These are phyloP conservation scores for Phytopythium kandeliae DNA, from an alignment of 352 stramenopile genomes.

Conservation along the genomic window DNA sequence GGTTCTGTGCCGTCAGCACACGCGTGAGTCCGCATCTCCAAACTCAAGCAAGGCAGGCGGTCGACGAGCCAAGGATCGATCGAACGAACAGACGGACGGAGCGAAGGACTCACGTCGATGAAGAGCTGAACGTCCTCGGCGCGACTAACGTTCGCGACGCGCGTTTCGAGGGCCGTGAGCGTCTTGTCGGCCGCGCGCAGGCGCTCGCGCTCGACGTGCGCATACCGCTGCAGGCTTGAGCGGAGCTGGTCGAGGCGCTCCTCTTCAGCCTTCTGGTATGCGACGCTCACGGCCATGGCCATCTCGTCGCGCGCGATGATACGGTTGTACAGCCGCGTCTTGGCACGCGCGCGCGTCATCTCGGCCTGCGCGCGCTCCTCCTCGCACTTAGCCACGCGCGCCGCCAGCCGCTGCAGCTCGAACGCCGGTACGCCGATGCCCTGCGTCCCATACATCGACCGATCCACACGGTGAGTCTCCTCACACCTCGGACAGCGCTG, in stretches of 20 bases:
- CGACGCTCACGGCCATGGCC: slow-evolving; percentile 85
- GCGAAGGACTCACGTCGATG: slow-evolving; percentile 37
- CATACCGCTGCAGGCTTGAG: slow-evolving; percentile 59
- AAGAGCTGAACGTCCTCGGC: slow-evolving; percentile 80
- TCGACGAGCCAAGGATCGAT: no score
- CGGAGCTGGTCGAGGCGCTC: slow-evolving; percentile 75
- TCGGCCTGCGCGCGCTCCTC: slow-evolving; percentile 58
- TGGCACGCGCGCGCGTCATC: slow-evolving; percentile 49
- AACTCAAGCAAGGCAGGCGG: no score
- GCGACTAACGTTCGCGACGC: slow-evolving; percentile 55
- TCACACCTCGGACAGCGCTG: no score
- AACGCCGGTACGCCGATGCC: slow-evolving; percentile 78
- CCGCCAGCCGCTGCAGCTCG: slow-evolving; percentile 70
- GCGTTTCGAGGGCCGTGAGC: slow-evolving; percentile 46
- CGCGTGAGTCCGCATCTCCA: no score
- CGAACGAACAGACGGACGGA: not conserved
- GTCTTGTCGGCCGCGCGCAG: slow-evolving; percentile 57
- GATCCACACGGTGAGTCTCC: no score
- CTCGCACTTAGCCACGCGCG: slow-evolving; percentile 47
- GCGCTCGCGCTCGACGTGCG: slow-evolving; percentile 75
- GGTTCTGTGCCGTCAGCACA: no score
- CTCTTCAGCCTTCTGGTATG: slow-evolving; percentile 82
- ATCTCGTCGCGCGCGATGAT: slow-evolving; percentile 84
- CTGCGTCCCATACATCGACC: no score
- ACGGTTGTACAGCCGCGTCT: slow-evolving; percentile 75